Conservation (phyloP, 2,329 filamentous ascomycete genomes). For the Apiospora marii region DNA sequence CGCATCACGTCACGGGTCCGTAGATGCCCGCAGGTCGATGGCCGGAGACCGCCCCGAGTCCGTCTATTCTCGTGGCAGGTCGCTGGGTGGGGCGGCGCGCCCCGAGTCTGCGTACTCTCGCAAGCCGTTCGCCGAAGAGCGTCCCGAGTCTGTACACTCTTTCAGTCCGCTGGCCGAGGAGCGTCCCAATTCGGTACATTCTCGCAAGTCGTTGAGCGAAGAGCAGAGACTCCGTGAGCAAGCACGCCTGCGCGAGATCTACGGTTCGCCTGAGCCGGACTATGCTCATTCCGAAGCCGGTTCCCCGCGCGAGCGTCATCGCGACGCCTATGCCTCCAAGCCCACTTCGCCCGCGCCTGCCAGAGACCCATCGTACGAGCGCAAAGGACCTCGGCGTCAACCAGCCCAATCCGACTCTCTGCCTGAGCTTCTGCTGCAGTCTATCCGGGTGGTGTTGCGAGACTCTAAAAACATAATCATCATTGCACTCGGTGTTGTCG, state of each 20-base stretch:
- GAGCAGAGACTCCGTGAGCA: constrained; percentile 61
- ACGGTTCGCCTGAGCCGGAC: constrained; percentile 26
- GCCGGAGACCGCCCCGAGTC: background rate
- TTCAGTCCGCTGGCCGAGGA: constrained; percentile 49
- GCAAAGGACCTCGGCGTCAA: constrained; percentile 40
- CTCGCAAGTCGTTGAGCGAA: constrained; percentile 43
- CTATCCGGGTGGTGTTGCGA: constrained; percentile 60
- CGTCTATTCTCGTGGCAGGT: background rate
- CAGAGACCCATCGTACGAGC: constrained; percentile 41
- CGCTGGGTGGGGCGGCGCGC: constrained; percentile 56
- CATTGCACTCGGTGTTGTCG: constrained; percentile 59
- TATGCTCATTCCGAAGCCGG: background rate
- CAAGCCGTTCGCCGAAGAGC: constrained; percentile 30
- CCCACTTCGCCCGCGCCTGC: constrained; percentile 36
- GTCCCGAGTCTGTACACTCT: constrained; percentile 31
- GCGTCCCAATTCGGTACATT: constrained; percentile 41
- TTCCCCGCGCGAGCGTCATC: constrained; percentile 19
- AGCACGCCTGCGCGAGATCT: constrained; percentile 35
- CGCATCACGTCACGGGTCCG: constrained; percentile 28
- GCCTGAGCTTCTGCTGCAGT: constrained; percentile 61
- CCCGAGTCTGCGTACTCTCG: constrained; percentile 25
- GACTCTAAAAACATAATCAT: constrained; percentile 70
- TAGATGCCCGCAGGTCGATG: background rate
- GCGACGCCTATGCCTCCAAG: constrained; percentile 13
- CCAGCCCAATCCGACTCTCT: constrained; percentile 56